These are phyloP conservation scores for Cochlearia excelsa DNA, from an alignment of 345 rosid species.

Conservation along the genomic window DNA sequence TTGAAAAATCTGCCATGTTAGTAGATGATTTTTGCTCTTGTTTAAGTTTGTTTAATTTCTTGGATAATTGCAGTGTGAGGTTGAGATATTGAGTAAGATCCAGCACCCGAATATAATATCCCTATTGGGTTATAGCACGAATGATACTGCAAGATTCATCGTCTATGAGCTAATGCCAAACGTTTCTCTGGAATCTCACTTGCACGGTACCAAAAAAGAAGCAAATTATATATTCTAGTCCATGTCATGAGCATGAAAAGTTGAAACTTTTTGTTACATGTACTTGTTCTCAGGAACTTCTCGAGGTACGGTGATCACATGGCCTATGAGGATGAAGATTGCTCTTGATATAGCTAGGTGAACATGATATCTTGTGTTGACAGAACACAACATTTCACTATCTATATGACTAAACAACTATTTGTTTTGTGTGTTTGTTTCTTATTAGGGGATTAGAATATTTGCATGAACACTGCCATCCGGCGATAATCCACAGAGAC, in stretches of 20 bases:
- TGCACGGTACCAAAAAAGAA: conserved; percentile 60
- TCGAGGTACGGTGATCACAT: conserved; percentile 64
- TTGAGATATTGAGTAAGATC: conserved; percentile 67
- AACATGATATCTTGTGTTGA: conserved; percentile 23
- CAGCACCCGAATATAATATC: conserved; percentile 78
- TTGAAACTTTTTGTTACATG: not conserved
- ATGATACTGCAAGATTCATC: conserved; percentile 55
- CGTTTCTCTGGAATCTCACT: conserved; percentile 80
- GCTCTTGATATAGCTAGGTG: conserved; percentile 89
- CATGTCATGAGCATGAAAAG: conserved; percentile 1
- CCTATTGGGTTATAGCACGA: conserved; percentile 65
- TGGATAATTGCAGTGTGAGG: conserved; percentile 68
- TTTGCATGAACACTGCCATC: conserved; percentile 87
- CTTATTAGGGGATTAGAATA: conserved; percentile 85
- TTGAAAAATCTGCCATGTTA: not conserved
- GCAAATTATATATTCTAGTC: conserved; percentile 1
- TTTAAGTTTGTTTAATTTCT: not conserved
- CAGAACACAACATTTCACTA: not conserved
- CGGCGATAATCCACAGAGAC: conserved; percentile 94
- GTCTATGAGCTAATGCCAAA: conserved; percentile 90
- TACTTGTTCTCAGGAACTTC: conserved; percentile 56
- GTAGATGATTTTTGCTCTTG: conserved; percentile 9
- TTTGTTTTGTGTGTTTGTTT: conserved; percentile 10
- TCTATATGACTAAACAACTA: conserved; percentile 8
- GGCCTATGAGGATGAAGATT: conserved; percentile 90